Evolutionary conservation across 2,329 filamentous ascomycete species (phyloP), one percentile per base, ranked within the genome.

Genomic region (Nemania sp.): DNA sequence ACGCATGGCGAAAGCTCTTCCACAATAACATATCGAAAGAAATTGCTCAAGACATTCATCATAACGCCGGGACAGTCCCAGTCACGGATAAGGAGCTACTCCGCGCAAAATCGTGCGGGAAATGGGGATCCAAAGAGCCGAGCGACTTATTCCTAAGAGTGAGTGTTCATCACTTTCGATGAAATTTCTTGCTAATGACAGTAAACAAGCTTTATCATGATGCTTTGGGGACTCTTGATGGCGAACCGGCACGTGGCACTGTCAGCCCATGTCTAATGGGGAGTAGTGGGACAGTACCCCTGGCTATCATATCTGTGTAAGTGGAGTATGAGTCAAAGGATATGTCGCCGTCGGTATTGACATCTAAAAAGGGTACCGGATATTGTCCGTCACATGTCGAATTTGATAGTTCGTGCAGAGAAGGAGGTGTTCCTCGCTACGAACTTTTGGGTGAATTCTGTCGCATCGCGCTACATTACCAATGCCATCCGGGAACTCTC

Each of bases 371-470:
- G 77, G 1, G 73, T 89, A 19, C 84, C 86, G 0, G 89, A 92
- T 66, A 82, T 91, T 23, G 83, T 82, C 56, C 79, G 87, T 1
- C 88, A 92, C 68, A 88, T 90, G 73, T 83, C 87, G 1, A 91
- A 92, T 61, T 75, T 90, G 17, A 92, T 93, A 28, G 88, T 80
- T 2, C 78, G 85, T 3, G 89, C 89, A 0, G 79, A 90, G 63
- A 80, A 80, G 28, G 89, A 93, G 63, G 83, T 93, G 0, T 84
- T 89, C 51, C 74, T 92, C 8, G 85, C 85, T 0, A 92, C 89
- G 0, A 91, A 90, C 62, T 90, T 84, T 64, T 91, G 89, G 89
- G 80, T 86, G 55, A 78, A 84, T 36, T 87, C 87, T 0, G 77
- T 85, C 7, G 86, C 88, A 0, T 86, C 86, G 36, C 80, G 76